Percentiles rank a stretch among this genome's conserved stretches.
Conservation (phyloP, 306 rosid genomes). For the Trichosanthes truncata region DNA sequence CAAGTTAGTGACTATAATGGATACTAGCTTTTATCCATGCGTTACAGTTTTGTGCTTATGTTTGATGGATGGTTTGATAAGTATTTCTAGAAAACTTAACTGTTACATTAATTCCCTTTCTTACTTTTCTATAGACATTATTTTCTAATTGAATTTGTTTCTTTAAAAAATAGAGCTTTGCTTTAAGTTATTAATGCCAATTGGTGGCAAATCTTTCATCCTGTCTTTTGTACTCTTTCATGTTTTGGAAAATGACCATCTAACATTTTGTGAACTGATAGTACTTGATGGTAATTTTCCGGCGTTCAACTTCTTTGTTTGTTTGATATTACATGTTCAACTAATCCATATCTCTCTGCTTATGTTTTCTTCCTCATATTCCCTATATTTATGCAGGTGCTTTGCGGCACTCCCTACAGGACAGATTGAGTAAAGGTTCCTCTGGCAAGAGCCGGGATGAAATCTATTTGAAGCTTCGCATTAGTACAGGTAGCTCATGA, state of each 20-base stretch:
- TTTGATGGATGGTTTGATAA: neutral
- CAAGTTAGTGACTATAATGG: slow-evolving; percentile 44
- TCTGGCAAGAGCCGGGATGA: slow-evolving; percentile 73
- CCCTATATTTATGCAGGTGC: slow-evolving; percentile 44
- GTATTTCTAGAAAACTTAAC: neutral
- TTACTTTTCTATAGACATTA: neutral
- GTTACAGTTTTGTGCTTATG: neutral
- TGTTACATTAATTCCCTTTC: neutral
- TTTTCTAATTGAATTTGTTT: neutral
- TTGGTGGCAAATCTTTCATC: neutral
- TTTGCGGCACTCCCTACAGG: slow-evolving; percentile 87
- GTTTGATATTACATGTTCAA: neutral
- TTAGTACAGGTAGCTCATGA: slow-evolving; percentile 71
- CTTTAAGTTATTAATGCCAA: neutral
- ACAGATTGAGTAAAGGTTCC: slow-evolving; percentile 70
- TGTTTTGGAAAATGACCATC: neutral
- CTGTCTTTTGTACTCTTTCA: neutral
- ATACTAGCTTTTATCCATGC: neutral
- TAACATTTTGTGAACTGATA: slow-evolving; percentile 1
- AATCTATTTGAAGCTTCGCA: slow-evolving; percentile 75
- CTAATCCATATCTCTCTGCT: neutral
- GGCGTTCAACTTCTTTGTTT: neutral
- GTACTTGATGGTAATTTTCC: neutral
- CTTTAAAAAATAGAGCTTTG: neutral
- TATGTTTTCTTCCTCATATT: neutral